Base-by-base conservation (phyloP, 768 basidiomycete genomes). In the Cubamyces lactineus region DNA sequence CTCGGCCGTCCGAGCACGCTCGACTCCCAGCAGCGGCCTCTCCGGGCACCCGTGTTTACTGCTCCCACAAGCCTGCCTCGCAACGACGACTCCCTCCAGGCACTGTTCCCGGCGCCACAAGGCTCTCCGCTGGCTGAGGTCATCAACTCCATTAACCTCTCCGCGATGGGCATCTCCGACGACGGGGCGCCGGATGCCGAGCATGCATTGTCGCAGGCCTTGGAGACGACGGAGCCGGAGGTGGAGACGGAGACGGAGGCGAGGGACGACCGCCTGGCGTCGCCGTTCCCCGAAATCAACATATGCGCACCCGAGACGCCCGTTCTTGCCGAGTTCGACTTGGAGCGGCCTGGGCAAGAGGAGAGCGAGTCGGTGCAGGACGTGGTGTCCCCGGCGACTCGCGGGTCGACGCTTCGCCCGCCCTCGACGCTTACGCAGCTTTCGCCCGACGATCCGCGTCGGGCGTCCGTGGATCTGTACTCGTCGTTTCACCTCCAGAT, bases 401-500 rank as follows among this genome's bases (percentile, higher is more conserved):
- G 24, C 6, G 51, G 12, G 9, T 43, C 65, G 2, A 57, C 53
- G 8, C 46, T 62, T 7, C 61, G 59, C 5, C 56, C 65, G 1
- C 26, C 61, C 5, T 34, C 50, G 24, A 62, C 38, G 0, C 57
- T 59, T 24, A 64, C 62, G 16, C 61, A 55, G 34, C 48, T 62
- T 24, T 52, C 61, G 46, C 57, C 60, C 38, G 54, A 67, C 40
- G 69, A 73, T 57, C 67, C 69, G 0, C 70, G 69, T n/a, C 69
- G 75, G 11, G 48, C 57, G 11, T 76, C 75, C 2, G 69, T 75
- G 42, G 75, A 76, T 57, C 63, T 76, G 24, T 73, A 76, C 21
- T 70, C 75, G 28, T 74, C 74, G 1, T 75, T 76, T 64, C 71
- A 71, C 55, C 63, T 74, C 49, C 75, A 75, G 42, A 63, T 76